phyloP scores from a whole-genome alignment of 2,329 filamentous ascomycete genomes.

The Xylaria multiplex region DNA sequence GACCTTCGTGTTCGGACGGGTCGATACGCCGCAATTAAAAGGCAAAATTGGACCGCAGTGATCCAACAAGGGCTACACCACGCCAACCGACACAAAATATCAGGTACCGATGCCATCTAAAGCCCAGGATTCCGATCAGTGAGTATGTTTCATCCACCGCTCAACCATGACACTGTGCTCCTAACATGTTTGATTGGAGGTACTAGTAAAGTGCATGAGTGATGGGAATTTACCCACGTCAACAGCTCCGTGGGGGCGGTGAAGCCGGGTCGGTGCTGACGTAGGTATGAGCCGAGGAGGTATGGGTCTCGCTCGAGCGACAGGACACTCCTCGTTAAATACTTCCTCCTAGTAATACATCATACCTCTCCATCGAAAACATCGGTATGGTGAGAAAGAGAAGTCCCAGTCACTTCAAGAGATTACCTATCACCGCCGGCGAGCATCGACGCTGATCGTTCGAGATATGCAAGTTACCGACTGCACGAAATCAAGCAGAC shows the following conservation, averaged over 20 bases:
- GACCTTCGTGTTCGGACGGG: background rate
- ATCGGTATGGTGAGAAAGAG: background rate
- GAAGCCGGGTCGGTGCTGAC: constrained; percentile 21
- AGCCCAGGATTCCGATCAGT: constrained; percentile 18
- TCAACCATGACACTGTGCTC: constrained; percentile 8
- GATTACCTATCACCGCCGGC: background rate
- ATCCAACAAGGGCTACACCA: constrained; percentile 1
- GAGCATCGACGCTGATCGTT: constrained; percentile 19
- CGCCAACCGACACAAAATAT: background rate
- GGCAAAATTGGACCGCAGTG: constrained; percentile 14
- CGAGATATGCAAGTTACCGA: constrained; percentile 26
- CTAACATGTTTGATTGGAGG: constrained; percentile 22
- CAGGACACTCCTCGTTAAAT: constrained; percentile 7
- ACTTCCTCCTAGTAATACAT: constrained; percentile 2
- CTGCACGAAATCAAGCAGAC: constrained; percentile 32
- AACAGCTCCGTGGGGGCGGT: constrained; percentile 15
- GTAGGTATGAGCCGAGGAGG: constrained; percentile 22
- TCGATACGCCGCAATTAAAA: constrained; percentile 6
- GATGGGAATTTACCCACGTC: constrained; percentile 17
- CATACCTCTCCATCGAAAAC: background rate
- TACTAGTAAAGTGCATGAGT: constrained; percentile 13
- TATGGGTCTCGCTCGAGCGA: constrained; percentile 11
- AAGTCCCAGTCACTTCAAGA: background rate
- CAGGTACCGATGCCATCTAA: background rate
- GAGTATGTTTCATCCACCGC: constrained; percentile 29